Conservation (phyloP, 1,139 yeast genomes). For the Kluyveromyces sp. region DNA sequence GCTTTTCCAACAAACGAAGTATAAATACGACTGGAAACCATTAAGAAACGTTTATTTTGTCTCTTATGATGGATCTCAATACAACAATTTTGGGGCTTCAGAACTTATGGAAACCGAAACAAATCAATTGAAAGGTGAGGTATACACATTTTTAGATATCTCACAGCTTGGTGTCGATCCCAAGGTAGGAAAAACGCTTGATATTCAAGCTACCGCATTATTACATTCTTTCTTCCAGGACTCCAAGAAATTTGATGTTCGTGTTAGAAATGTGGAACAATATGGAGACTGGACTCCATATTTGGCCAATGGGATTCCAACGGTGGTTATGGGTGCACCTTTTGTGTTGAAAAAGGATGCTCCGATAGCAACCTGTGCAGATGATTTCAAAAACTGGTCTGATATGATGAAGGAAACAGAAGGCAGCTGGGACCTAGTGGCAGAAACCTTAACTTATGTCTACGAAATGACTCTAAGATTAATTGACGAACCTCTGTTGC, state of each 20-base stretch:
- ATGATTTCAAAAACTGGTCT: constrained; percentile 52
- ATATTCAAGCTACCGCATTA: constrained; percentile 60
- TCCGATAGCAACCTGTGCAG: constrained; percentile 61
- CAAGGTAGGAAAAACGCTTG: constrained; percentile 53
- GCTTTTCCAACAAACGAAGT: constrained; percentile 58
- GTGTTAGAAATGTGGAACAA: constrained; percentile 34
- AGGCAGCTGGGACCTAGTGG: constrained; percentile 49
- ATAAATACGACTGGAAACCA: constrained; percentile 73
- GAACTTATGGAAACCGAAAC: constrained; percentile 64
- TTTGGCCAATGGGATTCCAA: constrained; percentile 53
- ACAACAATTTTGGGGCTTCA: constrained; percentile 77
- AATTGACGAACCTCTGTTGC: constrained; percentile 70
- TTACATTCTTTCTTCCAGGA: constrained; percentile 36
- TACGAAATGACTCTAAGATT: constrained; percentile 47
- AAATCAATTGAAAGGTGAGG: constrained; percentile 49
- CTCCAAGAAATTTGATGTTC: constrained; percentile 19
- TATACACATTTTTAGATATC: constrained; percentile 69
- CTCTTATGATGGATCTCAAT: constrained; percentile 80
- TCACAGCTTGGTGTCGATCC: constrained; percentile 39
- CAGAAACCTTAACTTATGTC: constrained; percentile 49
- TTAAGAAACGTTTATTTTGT: constrained; percentile 73
- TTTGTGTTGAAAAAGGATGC: constrained; percentile 38
- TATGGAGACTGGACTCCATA: constrained; percentile 62
- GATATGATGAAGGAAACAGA: constrained; percentile 35
- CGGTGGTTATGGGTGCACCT: constrained; percentile 33